Base-by-base conservation (phyloP, 345 rosid genomes). In the Geranium brycei region DNA sequence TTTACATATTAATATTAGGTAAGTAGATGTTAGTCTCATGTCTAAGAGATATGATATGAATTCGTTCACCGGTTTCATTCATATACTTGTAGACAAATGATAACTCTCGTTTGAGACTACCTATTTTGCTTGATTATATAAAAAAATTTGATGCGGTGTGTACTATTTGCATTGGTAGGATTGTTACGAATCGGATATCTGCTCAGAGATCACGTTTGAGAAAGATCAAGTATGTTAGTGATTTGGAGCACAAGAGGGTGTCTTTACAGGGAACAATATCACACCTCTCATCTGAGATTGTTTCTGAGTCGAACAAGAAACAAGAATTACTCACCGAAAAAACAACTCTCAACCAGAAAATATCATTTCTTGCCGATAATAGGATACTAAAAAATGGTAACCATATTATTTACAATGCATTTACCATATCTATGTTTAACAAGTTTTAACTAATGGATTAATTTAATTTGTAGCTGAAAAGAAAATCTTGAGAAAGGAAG, bases 151-250 rank as follows among this genome's bases (percentile, higher is more conserved):
- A 15, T 3, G 10, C 5, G 18, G 18, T 19, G 10, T 17, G 1
- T 64, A 62, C 38, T 31, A 47, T 28, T 14, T 59, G n/a, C 65
- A 23, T 23, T 23, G 28, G 60, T 53, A 79, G 83, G 72, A 47
- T 41, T 41, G n/a, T 72, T 11, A 66, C 78, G 4, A 79, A 76
- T 56, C 74, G 80, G 16, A 53, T 57, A 12, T 76, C 80, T 17
- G 77, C 83, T 31, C 65, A 72, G 13, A 76, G 12, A 69, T 64
- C 76, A 19, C 77, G 76, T 62, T 0, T 17, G 58, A 76, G 41
- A 74, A 63, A 62, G 71, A 32, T 38, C 12, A 67, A 67, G 4
- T 35, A 69, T 16, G 12, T 73, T 1, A 18, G 1, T 40, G 75
- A 69, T 4, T 19, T 74, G 76, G 77, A 81, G 64, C 69, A 4